phyloP scores from a whole-genome alignment of 2,329 filamentous ascomycete genomes.

The Aspergillus clavatus region DNA sequence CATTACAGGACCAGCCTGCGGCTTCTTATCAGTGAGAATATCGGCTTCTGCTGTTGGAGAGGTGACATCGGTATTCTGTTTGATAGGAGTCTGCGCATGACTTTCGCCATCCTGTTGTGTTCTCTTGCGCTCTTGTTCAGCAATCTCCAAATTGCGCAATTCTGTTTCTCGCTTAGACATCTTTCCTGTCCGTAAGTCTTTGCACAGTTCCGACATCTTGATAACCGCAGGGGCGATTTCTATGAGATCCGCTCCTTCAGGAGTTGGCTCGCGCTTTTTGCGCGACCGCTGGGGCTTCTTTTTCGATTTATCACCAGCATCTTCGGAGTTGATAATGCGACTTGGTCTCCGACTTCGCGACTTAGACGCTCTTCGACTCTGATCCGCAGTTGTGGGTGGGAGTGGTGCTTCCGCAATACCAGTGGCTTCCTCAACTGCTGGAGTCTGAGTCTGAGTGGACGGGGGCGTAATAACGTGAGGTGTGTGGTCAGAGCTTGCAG shows the following conservation, averaged over 20 bases:
- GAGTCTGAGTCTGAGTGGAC: conserved; percentile 24
- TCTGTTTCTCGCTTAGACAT: conserved; percentile 54
- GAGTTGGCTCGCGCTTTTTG: conserved; percentile 39
- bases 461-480: conserved; percentile 19
- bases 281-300: conserved; percentile 24
- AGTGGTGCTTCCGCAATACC: conserved; percentile 17
- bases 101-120: conserved; percentile 32
- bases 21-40: conserved; percentile 19
- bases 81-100: conserved; percentile 17
- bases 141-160: conserved; percentile 54
- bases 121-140: conserved; percentile 45
- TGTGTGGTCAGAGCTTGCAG: not conserved
- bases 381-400: conserved; percentile 20
- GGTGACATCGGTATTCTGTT: conserved; percentile 24
- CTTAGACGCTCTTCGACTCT: conserved; percentile 16
- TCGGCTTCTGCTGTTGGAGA: conserved; percentile 18
- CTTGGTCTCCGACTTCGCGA: conserved; percentile 24
- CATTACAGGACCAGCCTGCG: conserved; percentile 43
- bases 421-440: conserved; percentile 17
- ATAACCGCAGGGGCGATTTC: conserved; percentile 52
- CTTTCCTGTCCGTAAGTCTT: conserved; percentile 51
- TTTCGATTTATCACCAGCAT: conserved; percentile 20
- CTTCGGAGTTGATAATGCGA: conserved; percentile 21
- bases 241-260: conserved; percentile 44
- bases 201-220: conserved; percentile 56